Evolutionary conservation across 108 stramenopile genomes (phyloP).

Genomic region (Asterionellopsis glacialis): DNA sequence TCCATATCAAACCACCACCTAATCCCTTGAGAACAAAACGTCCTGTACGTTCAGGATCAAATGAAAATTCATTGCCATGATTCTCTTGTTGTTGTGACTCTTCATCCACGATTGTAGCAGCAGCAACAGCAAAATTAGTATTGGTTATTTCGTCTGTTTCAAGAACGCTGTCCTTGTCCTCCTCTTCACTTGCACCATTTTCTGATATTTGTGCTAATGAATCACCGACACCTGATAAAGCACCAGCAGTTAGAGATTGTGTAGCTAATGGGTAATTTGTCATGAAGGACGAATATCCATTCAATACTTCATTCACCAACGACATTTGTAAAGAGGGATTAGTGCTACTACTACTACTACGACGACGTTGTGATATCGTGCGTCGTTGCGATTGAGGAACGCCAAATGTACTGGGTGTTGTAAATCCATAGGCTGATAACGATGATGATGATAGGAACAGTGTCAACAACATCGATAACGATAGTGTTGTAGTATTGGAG

Average conservation of each 20-base stretch:
- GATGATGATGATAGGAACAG: background rate
- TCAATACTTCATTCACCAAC: background rate
- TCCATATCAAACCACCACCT: constrained; percentile 22
- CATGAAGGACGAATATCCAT: constrained; percentile 7
- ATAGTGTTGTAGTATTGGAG: too few species aligned
- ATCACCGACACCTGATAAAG: constrained; percentile 30
- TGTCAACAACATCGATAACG: background rate
- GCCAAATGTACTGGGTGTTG: background rate
- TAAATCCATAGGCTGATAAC: background rate
- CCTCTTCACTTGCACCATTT: background rate
- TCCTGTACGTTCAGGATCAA: constrained; percentile 16
- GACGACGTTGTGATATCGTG: background rate
- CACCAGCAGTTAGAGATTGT: constrained; percentile 28
- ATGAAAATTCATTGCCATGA: background rate
- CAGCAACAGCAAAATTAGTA: background rate
- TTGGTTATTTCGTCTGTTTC: background rate
- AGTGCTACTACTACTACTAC: too few species aligned
- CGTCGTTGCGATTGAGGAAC: background rate
- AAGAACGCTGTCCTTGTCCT: background rate
- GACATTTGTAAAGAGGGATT: constrained; percentile 1
- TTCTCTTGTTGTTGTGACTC: background rate
- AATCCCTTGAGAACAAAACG: constrained; percentile 20
- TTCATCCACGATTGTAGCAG: background rate
- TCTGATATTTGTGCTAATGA: constrained; percentile 37
- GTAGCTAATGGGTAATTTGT: constrained; percentile 33